Base-by-base conservation (phyloP, 768 basidiomycete species). In the Termitomyces sp. region DNA sequence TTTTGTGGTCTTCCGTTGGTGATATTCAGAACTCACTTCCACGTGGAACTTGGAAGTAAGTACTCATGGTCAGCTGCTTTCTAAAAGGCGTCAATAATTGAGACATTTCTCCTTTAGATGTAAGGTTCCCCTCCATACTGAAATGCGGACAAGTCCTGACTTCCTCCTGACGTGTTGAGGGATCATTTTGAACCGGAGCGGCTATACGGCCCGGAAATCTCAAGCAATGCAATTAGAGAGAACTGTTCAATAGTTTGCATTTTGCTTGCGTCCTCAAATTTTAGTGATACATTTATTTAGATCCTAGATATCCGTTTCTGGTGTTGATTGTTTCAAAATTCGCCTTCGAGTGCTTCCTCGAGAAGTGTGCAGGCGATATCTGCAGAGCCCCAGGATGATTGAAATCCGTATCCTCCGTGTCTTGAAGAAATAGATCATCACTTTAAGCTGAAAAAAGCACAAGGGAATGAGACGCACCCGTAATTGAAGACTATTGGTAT, bases 371-470 rank as follows among this genome's bases (percentile, higher is more conserved):
- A 65, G 0, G 77, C 83, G 5, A 77, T 73, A 6, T 70, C 70
- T 4, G 87, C 87, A 6, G 79, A 83, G 1, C 83, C 86, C 86
- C 85, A 88, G 0, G 85, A 86, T 0, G 82, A 75, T 65, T 85
- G 83, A 62, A 79, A 90, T 1, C 86, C 87, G 65, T 79, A 80
- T 9, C 87, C 86, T 7, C 78, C 78, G 65, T 89, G 87, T 45
- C 86, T 86, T 9, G 0, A 20, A 38, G n/a, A 24, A 24, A 18
- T 1, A 11, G n/a, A 41, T 48, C 7, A 18, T 47, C 18, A 51
- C 9, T 30, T 14, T 36, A 13, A 36, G 18, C 7, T 26, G n/a
- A n/a, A 13, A 26, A 20, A 48, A 30, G 6, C 20, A 13, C 10
- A 18, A 56, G 9, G 43, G 8, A 24, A 41, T 20, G n/a, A 32